Evolutionary conservation across 2,329 filamentous ascomycete species (phyloP).

Genomic region (Passalora sequoiae): DNA sequence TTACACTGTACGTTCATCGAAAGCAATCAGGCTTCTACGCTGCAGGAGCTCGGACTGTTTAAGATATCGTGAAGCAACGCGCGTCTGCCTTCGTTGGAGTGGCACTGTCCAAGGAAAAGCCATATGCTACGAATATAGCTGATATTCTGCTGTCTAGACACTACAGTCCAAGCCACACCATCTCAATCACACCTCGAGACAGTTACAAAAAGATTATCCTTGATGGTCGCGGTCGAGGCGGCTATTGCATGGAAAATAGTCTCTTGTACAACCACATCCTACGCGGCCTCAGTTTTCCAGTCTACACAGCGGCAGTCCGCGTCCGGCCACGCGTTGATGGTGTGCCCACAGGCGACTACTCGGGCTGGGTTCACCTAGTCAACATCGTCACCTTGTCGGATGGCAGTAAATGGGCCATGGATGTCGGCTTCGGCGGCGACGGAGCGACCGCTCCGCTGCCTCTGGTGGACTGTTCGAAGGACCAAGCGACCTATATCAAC

Average conservation of each 20-base stretch:
- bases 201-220: conserved; percentile 49
- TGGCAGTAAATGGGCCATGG: conserved; percentile 50
- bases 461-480: conserved; percentile 39
- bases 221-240: conserved; percentile 44
- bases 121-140: too few relatives aligned
- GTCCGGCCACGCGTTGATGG: conserved; percentile 20
- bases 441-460: conserved; percentile 55
- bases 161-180: conserved; percentile 43
- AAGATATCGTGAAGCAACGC: too few relatives aligned
- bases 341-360: conserved; percentile 20
- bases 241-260: conserved; percentile 59
- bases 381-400: conserved; percentile 44
- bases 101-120: too few relatives aligned
- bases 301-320: conserved; percentile 37
- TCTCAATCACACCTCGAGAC: conserved; percentile 46
- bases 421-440: conserved; percentile 62
- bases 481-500: conserved; percentile 35
- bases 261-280: conserved; percentile 48
- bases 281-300: conserved; percentile 45
- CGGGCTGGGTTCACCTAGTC: conserved; percentile 36
- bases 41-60: too few relatives aligned
- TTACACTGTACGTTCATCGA: too few relatives aligned
- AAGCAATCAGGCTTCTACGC: too few relatives aligned
- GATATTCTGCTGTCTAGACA: too few relatives aligned
- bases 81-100: too few relatives aligned